Evolutionary conservation across 2,329 filamentous ascomycete genomes (phyloP).

Genomic region (Thyridium curvatum): DNA sequence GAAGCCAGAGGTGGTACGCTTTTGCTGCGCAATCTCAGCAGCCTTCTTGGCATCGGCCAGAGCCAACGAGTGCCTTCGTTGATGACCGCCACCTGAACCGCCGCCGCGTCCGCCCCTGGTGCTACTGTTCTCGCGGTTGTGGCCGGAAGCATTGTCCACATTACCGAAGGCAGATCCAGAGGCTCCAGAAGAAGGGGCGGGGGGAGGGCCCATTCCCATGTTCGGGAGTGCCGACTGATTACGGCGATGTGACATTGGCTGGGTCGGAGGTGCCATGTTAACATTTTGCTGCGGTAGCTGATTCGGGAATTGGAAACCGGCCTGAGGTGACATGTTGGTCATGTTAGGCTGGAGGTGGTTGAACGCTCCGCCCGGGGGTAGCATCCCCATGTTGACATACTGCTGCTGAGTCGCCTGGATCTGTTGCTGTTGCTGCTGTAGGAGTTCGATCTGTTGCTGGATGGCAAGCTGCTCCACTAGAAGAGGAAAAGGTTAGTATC

Average conservation of each 20-base stretch:
- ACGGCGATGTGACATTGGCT: constrained; percentile 84
- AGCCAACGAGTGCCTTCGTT: constrained; percentile 89
- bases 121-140: constrained; percentile 61
- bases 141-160: constrained; percentile 57
- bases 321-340: constrained; percentile 70
- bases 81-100: constrained; percentile 68
- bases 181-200: constrained; percentile 86
- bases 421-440: constrained; percentile 97
- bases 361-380: constrained; percentile 68
- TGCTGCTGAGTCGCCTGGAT: constrained; percentile 95
- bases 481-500: constrained; percentile 14
- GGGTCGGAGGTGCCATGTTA: constrained; percentile 68
- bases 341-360: constrained; percentile 75
- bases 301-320: constrained; percentile 83
- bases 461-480: constrained; percentile 95
- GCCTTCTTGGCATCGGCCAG: constrained; percentile 96
- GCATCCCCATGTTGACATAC: constrained; percentile 96
- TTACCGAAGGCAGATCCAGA: constrained; percentile 75
- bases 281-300: constrained; percentile 70
- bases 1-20: constrained; percentile 87
- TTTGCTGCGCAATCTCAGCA: constrained; percentile 93
- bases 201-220: constrained; percentile 81
- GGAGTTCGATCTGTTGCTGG: constrained; percentile 94
- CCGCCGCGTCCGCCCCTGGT: constrained; percentile 43
- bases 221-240: constrained; percentile 96